Evolutionary conservation across 495 filamentous ascomycete genomes (phyloP).

Genomic region (Choiromyces venosus): DNA sequence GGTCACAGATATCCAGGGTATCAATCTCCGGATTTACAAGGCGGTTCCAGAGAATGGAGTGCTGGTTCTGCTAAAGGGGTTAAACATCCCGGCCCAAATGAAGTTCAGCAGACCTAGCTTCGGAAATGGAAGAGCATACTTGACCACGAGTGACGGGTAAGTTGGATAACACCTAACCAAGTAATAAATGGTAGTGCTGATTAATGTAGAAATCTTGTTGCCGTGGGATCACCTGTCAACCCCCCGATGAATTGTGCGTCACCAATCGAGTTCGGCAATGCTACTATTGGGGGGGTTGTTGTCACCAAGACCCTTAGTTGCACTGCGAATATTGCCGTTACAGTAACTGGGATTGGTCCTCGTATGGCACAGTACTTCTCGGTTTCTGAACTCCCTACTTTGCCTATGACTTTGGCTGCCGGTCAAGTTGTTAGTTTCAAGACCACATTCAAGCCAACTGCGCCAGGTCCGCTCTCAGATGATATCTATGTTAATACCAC

Average conservation of each 20-base stretch:
- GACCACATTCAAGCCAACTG: slow-evolving; percentile 38
- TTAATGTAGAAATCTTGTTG: slow-evolving; percentile 33
- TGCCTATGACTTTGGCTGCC: slow-evolving; percentile 41
- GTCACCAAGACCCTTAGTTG: slow-evolving; percentile 40
- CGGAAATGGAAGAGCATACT: slow-evolving; percentile 42
- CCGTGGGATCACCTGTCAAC: slow-evolving; percentile 43
- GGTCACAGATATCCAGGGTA: slow-evolving; percentile 44
- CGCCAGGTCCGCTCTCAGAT: slow-evolving; percentile 44
- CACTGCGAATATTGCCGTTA: slow-evolving; percentile 42
- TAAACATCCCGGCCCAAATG: slow-evolving; percentile 43
- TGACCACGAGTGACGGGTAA: slow-evolving; percentile 38
- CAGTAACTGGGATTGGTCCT: slow-evolving; percentile 39
- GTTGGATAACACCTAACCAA: not conserved
- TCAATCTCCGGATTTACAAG: slow-evolving; percentile 46
- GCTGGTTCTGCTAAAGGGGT: slow-evolving; percentile 41
- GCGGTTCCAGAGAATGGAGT: slow-evolving; percentile 44
- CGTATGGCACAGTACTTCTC: slow-evolving; percentile 43
- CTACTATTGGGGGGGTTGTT: slow-evolving; percentile 29
- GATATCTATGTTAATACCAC: slow-evolving; percentile 46
- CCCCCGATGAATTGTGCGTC: slow-evolving; percentile 41
- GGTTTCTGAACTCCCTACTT: slow-evolving; percentile 41
- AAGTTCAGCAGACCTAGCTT: slow-evolving; percentile 45
- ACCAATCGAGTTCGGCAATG: slow-evolving; percentile 40
- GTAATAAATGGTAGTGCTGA: not conserved
- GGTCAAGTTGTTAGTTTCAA: slow-evolving; percentile 46